Percentiles rank a stretch among this genome's conserved stretches.
phyloP scores from a whole-genome alignment of 306 rosid species.

The Acacia acuminata region DNA sequence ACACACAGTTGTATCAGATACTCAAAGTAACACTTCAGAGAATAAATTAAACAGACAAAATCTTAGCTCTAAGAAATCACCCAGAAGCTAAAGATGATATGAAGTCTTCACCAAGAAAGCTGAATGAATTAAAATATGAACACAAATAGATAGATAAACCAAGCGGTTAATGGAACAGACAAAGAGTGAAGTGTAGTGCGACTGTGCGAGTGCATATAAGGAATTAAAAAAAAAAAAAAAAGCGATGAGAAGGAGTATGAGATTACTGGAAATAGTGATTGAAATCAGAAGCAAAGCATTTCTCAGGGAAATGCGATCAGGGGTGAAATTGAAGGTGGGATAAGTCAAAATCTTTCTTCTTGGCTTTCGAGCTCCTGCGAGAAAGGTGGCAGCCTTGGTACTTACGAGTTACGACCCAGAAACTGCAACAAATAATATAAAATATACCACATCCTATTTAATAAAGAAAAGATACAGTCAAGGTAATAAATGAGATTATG shows the following conservation, averaged over 20 bases:
- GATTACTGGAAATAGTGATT: background rate
- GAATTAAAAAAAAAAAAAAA: background rate
- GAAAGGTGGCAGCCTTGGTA: conserved; percentile 27
- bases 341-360: conserved; percentile 28
- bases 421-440: background rate
- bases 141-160: background rate
- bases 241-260: background rate
- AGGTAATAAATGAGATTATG: too few species aligned
- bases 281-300: conserved; percentile 25
- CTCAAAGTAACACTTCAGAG: conserved; percentile 20
- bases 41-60: conserved; percentile 21
- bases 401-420: background rate
- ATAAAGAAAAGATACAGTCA: too few species aligned
- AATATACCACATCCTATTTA: too few species aligned
- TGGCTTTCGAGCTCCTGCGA: conserved; percentile 46
- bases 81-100: conserved; percentile 12
- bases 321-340: background rate
- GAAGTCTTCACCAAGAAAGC: background rate
- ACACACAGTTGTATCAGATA: conserved; percentile 11
- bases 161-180: background rate
- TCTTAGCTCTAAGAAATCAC: background rate
- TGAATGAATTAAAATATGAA: background rate
- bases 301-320: background rate
- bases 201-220: background rate
- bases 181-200: background rate